phyloP scores from a whole-genome alignment of 2,329 filamentous ascomycete species.

The Corynespora cassiicola region DNA sequence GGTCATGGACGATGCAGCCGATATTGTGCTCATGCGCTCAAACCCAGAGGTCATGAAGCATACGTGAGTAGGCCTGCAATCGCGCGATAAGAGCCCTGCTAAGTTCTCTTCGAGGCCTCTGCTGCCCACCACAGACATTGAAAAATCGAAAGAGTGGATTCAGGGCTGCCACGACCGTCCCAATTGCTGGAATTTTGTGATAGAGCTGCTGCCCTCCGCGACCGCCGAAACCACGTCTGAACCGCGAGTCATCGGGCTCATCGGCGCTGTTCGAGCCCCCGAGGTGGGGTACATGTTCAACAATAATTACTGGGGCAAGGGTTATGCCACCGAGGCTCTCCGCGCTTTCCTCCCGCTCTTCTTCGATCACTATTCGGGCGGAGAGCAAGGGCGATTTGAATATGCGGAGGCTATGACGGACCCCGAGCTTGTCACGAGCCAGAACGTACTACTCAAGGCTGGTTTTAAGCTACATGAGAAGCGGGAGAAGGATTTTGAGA shows the following conservation, averaged over 20 bases:
- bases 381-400: constrained; percentile 34
- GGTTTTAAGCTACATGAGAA: constrained; percentile 60
- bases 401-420: constrained; percentile 56
- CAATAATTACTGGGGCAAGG: constrained; percentile 46
- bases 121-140: constrained; percentile 59
- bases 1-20: constrained; percentile 57
- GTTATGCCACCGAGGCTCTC: constrained; percentile 54
- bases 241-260: constrained; percentile 48
- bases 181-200: constrained; percentile 63
- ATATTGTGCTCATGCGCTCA: constrained; percentile 60
- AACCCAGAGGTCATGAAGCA: constrained; percentile 69
- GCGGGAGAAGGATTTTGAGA: constrained; percentile 50
- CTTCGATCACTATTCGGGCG: constrained; percentile 45
- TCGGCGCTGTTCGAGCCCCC: constrained; percentile 50
- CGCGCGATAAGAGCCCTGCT: constrained; percentile 4
- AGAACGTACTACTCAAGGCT: constrained; percentile 62
- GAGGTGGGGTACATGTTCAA: constrained; percentile 54
- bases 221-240: constrained; percentile 4
- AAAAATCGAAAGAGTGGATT: constrained; percentile 45
- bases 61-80: constrained; percentile 54
- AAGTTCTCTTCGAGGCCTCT: constrained; percentile 49
- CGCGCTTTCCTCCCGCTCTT: constrained; percentile 49
- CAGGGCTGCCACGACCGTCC: constrained; percentile 39
- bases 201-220: constrained; percentile 52
- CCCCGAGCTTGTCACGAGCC: constrained; percentile 59